These are phyloP conservation scores for Crucibulum laeve DNA, from an alignment of 768 basidiomycete genomes.

Conservation along the genomic window DNA sequence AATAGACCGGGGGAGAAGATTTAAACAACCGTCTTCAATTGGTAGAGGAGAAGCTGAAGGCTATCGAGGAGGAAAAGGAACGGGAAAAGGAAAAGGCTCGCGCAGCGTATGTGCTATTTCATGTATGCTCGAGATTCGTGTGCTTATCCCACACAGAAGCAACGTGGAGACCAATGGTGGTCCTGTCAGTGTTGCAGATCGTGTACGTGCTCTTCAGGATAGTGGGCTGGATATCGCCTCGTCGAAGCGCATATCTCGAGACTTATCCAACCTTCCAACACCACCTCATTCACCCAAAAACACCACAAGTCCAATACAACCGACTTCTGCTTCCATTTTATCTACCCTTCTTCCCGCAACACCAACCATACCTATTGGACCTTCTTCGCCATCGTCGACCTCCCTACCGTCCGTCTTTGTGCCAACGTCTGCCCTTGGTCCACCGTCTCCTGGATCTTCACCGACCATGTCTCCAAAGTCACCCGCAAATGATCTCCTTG, in stretches of 20 bases:
- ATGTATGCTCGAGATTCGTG: constrained; percentile 1
- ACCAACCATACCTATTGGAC: constrained; percentile 18
- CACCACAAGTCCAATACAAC: no score
- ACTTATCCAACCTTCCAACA: constrained; percentile 36
- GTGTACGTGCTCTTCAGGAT: constrained; percentile 69
- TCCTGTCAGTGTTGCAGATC: constrained; percentile 63
- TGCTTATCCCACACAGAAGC: constrained; percentile 7
- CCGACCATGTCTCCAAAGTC: constrained; percentile 58
- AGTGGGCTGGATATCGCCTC: constrained; percentile 62
- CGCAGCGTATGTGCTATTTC: constrained; percentile 21
- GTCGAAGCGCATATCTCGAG: constrained; percentile 56
- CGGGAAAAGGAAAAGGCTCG: constrained; percentile 34
- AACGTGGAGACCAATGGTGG: constrained; percentile 23
- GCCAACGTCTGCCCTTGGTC: constrained; percentile 65
- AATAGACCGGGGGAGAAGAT: no score
- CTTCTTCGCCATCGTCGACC: constrained; percentile 27
- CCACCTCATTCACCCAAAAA: constrained; percentile 40
- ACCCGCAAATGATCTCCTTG: constrained; percentile 31
- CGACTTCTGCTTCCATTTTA: constrained; percentile 21
- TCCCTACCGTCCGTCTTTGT: constrained; percentile 57
- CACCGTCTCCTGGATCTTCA: constrained; percentile 72
- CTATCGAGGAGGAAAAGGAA: no score
- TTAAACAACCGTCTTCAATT: constrained; percentile 6
- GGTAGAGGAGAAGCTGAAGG: constrained; percentile 44
- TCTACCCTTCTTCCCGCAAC: constrained; percentile 20